Evolutionary conservation across 805 yeast species (phyloP).

Genomic region (Saturnispora gosingensis): DNA sequence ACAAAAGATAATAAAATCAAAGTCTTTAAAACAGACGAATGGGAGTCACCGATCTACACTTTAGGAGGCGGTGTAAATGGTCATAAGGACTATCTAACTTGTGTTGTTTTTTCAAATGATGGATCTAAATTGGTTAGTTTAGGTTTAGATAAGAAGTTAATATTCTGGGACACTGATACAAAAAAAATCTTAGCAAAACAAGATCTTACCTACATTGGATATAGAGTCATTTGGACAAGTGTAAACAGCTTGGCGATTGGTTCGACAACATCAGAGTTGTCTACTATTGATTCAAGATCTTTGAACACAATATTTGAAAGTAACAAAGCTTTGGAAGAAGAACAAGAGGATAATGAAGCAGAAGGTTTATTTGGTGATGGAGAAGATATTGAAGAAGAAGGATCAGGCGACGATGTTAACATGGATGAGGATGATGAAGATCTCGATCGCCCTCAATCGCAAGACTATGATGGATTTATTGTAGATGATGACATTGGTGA

Average conservation of each 20-base stretch:
- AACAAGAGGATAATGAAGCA: conserved; percentile 9
- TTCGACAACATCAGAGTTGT: conserved; percentile 9
- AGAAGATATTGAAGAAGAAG: conserved; percentile 12
- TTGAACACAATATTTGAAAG: conserved; percentile 4
- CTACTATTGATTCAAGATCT: conserved; percentile 10
- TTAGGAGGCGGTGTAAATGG: conserved; percentile 18
- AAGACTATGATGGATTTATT: conserved; percentile 42
- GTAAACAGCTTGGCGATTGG: conserved; percentile 8
- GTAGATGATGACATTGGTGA: conserved; percentile 54
- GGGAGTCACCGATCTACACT: conserved; percentile 13
- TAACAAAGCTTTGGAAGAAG: conserved; percentile 11
- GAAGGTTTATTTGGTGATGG: conserved; percentile 3
- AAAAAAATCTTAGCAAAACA: conserved; percentile 23
- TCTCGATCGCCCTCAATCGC: conserved; percentile 19
- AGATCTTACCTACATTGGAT: conserved; percentile 5
- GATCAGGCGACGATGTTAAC: conserved; percentile 16
- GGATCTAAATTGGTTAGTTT: conserved; percentile 53
- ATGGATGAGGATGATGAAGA: conserved; percentile 17
- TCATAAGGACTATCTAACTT: conserved; percentile 33
- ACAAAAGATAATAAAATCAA: conserved; percentile 38
- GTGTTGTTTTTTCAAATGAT: conserved; percentile 51
- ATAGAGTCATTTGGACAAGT: conserved; percentile 10
- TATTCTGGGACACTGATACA: conserved; percentile 45
- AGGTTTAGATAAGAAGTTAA: conserved; percentile 40
- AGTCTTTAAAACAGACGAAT: conserved; percentile 34